Conservation (phyloP, 116 monocot genomes). For the Zostera marina region DNA sequence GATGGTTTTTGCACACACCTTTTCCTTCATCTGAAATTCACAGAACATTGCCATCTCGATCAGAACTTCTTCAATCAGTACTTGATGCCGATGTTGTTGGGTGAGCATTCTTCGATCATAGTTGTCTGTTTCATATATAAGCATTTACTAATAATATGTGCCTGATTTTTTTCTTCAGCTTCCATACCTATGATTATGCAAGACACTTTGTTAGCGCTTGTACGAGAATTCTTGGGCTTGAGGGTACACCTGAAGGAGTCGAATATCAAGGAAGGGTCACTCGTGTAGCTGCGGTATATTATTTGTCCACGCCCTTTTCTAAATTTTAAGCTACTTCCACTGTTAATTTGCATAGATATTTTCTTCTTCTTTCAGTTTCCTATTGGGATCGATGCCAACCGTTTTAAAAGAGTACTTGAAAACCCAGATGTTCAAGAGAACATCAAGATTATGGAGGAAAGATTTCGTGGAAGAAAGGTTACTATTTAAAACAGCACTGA, state of each 20-base stretch:
- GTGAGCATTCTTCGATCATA: constrained; percentile 20
- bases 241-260: constrained; percentile 97
- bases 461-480: constrained; percentile 88
- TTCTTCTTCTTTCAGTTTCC: constrained; percentile 69
- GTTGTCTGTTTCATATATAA: not conserved
- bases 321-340: no score
- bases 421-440: constrained; percentile 73
- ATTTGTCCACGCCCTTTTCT: not conserved
- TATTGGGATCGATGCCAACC: constrained; percentile 81
- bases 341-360: no score
- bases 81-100: constrained; percentile 97
- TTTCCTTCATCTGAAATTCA: constrained; percentile 96
- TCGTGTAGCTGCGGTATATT: constrained; percentile 74
- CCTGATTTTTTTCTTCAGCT: constrained; percentile 26
- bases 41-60: constrained; percentile 85
- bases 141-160: not conserved
- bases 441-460: constrained; percentile 59
- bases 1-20: constrained; percentile 96
- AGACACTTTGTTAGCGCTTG: constrained; percentile 99
- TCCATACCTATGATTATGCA: constrained; percentile 98
- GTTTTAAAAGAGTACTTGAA: constrained; percentile 83
- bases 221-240: constrained; percentile 90
- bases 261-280: constrained; percentile 96
- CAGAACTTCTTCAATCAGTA: constrained; percentile 80
- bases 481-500: not conserved